A percentile compares a stretch with the other conserved stretches of the same genome.
Conservation (phyloP, 495 filamentous ascomycete species). For the Penicillium nucicola region DNA sequence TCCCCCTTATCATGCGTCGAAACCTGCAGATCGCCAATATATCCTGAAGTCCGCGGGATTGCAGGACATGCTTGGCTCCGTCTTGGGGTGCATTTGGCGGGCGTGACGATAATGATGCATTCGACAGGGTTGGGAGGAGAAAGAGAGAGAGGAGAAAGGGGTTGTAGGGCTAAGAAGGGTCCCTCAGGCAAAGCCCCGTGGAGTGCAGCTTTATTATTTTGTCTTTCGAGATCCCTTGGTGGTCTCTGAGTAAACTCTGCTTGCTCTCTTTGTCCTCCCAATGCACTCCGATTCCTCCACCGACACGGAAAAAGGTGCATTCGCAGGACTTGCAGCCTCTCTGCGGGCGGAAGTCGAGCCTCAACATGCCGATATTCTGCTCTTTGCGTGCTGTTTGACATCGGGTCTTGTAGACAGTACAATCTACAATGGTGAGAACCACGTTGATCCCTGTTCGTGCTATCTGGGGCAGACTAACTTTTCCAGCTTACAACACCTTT, state of each 20-base stretch:
- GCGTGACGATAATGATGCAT: neutral
- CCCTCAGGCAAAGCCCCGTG: neutral
- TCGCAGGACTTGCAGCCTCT: constrained; percentile 11
- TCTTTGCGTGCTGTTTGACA: constrained; percentile 47
- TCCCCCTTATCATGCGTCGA: neutral
- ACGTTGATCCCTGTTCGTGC: neutral
- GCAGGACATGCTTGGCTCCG: neutral
- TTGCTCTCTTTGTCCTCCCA: neutral
- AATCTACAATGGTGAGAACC: constrained; percentile 39
- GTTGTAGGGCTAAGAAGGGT: neutral
- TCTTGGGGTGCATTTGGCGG: constrained; percentile 1
- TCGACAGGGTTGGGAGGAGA: neutral
- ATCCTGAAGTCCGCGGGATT: neutral
- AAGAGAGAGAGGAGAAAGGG: neutral
- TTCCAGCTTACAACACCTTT: constrained; percentile 49
- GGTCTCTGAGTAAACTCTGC: no score
- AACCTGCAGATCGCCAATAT: neutral
- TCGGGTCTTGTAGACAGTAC: constrained; percentile 52
- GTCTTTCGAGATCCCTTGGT: neutral
- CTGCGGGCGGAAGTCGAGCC: constrained; percentile 34
- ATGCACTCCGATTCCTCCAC: neutral
- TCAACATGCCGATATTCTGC: constrained; percentile 36
- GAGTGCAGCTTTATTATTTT: neutral
- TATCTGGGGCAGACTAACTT: constrained; percentile 1
- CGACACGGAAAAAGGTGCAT: constrained; percentile 2